phyloP scores from a whole-genome alignment of 2,329 filamentous ascomycete genomes.

The Cyclaneusma minus region DNA sequence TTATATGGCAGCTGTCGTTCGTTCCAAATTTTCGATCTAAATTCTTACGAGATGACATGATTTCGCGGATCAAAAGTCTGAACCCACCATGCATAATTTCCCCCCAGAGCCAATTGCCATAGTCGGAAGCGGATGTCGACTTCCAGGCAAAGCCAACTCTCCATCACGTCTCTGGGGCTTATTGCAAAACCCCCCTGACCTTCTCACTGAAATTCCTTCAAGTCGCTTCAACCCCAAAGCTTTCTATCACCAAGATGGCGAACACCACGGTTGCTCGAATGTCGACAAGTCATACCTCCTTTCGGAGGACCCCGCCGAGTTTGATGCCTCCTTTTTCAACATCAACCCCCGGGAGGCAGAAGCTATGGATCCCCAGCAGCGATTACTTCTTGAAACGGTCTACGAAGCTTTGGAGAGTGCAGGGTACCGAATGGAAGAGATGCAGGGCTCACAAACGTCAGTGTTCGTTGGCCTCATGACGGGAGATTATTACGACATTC shows the following conservation, averaged over 20 bases:
- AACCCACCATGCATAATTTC: too few species aligned
- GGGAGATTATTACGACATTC: constrained; percentile 5
- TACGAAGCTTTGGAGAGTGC: constrained; percentile 9
- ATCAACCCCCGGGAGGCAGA: constrained; percentile 10
- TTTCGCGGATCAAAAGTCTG: too few species aligned
- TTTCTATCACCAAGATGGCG: constrained; percentile 3
- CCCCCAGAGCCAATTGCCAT: constrained; percentile 7
- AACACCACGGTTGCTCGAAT: constrained; percentile 3
- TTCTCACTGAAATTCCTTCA: not conserved
- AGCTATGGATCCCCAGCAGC: constrained; percentile 10
- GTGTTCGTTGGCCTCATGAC: constrained; percentile 8
- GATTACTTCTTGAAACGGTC: constrained; percentile 7
- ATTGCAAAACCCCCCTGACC: not conserved
- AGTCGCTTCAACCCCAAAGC: not conserved
- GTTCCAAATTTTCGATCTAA: too few species aligned
- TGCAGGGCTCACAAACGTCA: constrained; percentile 7
- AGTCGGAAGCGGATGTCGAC: constrained; percentile 5
- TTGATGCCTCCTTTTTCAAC: constrained; percentile 11
- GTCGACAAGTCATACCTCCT: constrained; percentile 4
- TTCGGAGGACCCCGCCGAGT: constrained; percentile 3
- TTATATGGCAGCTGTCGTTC: too few species aligned
- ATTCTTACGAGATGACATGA: too few species aligned
- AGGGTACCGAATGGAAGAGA: constrained; percentile 6
- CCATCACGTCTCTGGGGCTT: constrained; percentile 2
- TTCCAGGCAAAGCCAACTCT: constrained; percentile 3